Evolutionary conservation across 208 protist genomes (phyloP).

Genomic region (Trypanosoma scelopori): DNA sequence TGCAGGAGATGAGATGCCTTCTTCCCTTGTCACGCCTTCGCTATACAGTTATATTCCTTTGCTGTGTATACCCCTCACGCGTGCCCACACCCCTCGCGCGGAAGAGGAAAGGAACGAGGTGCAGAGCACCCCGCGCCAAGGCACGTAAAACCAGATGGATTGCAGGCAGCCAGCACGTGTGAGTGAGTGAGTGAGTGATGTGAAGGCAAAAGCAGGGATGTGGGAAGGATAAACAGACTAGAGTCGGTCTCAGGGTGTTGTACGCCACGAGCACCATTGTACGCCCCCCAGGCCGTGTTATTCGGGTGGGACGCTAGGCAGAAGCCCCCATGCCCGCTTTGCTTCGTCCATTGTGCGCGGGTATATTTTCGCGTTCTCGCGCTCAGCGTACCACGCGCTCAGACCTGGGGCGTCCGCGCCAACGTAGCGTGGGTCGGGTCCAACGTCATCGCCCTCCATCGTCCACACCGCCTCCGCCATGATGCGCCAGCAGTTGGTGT

Average conservation of each 20-base stretch:
- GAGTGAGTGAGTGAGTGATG: too few species aligned
- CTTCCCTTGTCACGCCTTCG: neutral
- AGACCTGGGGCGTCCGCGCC: constrained; percentile 55
- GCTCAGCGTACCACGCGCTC: constrained; percentile 40
- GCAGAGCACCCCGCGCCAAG: too few species aligned
- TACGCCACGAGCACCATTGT: too few species aligned
- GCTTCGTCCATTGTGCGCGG: constrained; percentile 59
- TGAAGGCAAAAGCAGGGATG: neutral
- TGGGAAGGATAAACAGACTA: too few species aligned
- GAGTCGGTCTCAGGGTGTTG: too few species aligned
- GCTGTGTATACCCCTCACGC: neutral
- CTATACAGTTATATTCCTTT: neutral
- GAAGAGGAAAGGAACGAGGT: too few species aligned
- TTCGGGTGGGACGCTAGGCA: constrained; percentile 28
- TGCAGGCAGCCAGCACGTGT: too few species aligned
- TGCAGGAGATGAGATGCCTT: neutral
- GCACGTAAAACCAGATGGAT: too few species aligned
- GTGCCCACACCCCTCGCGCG: neutral
- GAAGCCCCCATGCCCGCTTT: constrained; percentile 70
- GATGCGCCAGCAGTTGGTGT: constrained; percentile 65
- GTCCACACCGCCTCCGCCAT: constrained; percentile 79
- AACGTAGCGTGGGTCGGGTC: constrained; percentile 76
- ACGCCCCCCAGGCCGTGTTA: neutral
- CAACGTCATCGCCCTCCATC: constrained; percentile 86
- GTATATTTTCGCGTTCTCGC: constrained; percentile 53